Conservation (phyloP, 257 asterid species). For the Solanum pennellii region DNA sequence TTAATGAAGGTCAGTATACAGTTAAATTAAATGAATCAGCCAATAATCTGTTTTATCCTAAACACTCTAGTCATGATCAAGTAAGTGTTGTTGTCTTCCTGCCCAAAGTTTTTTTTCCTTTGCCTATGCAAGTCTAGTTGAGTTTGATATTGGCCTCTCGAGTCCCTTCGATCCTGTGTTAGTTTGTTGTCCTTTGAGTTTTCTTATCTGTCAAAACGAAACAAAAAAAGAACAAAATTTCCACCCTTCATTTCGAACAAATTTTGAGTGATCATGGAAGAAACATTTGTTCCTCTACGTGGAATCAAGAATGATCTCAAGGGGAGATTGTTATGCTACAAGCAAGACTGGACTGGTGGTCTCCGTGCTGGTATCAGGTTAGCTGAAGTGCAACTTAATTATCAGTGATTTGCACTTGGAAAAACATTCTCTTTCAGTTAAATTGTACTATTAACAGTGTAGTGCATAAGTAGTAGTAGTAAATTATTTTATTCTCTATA, state of each 20-base stretch:
- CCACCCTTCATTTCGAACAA: neutral
- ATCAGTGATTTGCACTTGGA: neutral
- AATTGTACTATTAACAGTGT: neutral
- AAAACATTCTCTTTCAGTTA: neutral
- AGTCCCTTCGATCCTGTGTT: neutral
- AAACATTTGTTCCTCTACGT: conserved; percentile 81
- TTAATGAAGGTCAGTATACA: conserved; percentile 2
- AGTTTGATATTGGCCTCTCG: conserved; percentile 4
- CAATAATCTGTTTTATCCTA: neutral
- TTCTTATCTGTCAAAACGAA: neutral
- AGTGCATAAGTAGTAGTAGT: neutral
- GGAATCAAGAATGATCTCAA: conserved; percentile 86
- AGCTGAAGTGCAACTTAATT: conserved; percentile 6
- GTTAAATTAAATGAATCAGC: neutral
- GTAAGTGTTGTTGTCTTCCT: conserved; percentile 3
- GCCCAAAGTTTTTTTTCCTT: neutral
- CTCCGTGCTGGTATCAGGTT: conserved; percentile 82
- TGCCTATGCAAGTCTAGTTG: neutral
- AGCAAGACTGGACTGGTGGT: conserved; percentile 87
- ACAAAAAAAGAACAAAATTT: neutral
- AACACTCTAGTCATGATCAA: neutral
- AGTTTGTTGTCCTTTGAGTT: neutral
- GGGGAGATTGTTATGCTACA: conserved; percentile 77
- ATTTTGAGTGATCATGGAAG: conserved; percentile 49
- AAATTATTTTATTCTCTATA: neutral